A percentile compares a stretch with the other conserved stretches of the same genome.
Evolutionary conservation across 768 basidiomycete species (phyloP).

Genomic region (Holtermannia corniformis): DNA sequence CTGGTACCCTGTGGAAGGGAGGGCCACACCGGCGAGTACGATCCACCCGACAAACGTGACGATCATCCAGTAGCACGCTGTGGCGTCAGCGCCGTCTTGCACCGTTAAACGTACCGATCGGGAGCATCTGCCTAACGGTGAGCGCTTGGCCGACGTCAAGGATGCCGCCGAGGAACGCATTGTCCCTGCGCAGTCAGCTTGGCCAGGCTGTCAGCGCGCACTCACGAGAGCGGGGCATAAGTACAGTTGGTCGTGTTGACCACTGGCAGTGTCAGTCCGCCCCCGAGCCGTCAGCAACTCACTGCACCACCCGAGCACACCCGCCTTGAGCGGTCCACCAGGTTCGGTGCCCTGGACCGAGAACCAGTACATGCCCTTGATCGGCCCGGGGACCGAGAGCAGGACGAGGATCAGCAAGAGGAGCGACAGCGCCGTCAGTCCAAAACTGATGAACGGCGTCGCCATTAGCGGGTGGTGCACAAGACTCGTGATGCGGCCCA

Average conservation of each 20-base stretch:
- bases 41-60: constrained; percentile 34
- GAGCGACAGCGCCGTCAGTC: constrained; percentile 27
- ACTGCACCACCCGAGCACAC: constrained; percentile 40
- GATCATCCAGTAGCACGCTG: constrained; percentile 39
- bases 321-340: constrained; percentile 17
- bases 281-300: constrained; percentile 8
- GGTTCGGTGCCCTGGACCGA: constrained; percentile 14
- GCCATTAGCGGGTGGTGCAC: constrained; percentile 11
- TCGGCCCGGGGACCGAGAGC: constrained; percentile 38
- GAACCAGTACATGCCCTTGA: constrained; percentile 40
- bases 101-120: constrained; percentile 20
- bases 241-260: constrained; percentile 36
- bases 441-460: constrained; percentile 29
- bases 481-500: neutral
- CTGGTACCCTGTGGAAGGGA: constrained; percentile 25
- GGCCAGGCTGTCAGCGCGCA: constrained; percentile 1
- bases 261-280: constrained; percentile 6
- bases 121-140: constrained; percentile 34
- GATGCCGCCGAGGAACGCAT: constrained; percentile 21
- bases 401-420: constrained; percentile 37
- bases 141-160: constrained; percentile 35
- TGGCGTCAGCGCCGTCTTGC: constrained; percentile 1
- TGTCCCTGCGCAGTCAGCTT: constrained; percentile 19
- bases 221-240: constrained; percentile 36
- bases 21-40: constrained; percentile 15